A percentile compares a stretch with the other conserved stretches of the same genome.
These are phyloP conservation scores for Delonix regia DNA, from an alignment of 306 rosid genomes.

Conservation along the genomic window DNA sequence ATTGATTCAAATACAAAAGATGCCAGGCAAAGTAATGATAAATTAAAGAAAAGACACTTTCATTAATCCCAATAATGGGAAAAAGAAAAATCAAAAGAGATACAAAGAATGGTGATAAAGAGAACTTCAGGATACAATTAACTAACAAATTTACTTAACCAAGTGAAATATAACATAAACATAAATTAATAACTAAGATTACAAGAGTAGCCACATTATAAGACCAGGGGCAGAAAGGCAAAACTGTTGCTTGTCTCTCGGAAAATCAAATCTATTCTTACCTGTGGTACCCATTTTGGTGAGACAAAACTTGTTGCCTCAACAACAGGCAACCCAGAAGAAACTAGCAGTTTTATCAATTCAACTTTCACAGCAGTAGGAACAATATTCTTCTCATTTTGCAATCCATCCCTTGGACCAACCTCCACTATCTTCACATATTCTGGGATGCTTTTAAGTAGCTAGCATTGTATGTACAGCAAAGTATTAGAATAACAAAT, in stretches of 20 bases:
- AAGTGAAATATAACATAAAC: conserved; percentile 13
- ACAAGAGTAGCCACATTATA: neutral
- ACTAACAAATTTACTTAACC: neutral
- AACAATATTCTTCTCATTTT: conserved; percentile 79
- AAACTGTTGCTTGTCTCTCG: conserved; percentile 17
- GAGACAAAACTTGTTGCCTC: conserved; percentile 97
- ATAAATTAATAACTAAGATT: neutral
- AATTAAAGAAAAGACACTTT: conserved; percentile 18
- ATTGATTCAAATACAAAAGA: neutral
- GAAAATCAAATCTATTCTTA: conserved; percentile 32
- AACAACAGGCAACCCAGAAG: conserved; percentile 77
- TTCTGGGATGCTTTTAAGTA: conserved; percentile 59
- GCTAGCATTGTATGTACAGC: conserved; percentile 33
- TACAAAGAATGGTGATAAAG: no score
- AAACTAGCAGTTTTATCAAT: conserved; percentile 75
- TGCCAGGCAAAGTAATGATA: neutral
- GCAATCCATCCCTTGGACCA: conserved; percentile 93
- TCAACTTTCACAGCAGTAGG: conserved; percentile 80
- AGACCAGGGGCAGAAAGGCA: conserved; percentile 1
- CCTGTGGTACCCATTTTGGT: conserved; percentile 98
- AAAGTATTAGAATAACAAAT: conserved; percentile 25
- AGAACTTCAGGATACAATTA: neutral
- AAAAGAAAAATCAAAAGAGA: no score
- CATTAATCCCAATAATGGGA: no score
- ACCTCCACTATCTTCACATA: conserved; percentile 91